Base-by-base conservation (phyloP, 352 stramenopile genomes). In the Thalassiosira mediterranea region DNA sequence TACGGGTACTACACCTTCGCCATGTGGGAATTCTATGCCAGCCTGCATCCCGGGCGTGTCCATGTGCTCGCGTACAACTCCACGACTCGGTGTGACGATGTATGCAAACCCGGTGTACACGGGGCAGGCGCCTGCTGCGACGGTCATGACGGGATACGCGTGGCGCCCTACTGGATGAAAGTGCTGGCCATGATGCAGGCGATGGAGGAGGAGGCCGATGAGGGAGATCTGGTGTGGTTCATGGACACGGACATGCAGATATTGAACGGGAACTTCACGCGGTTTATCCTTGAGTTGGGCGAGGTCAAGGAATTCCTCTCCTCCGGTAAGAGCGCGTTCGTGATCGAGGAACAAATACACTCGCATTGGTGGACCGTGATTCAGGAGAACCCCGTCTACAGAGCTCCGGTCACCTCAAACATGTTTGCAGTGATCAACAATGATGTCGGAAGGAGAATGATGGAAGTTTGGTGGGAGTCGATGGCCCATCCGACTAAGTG, bases 331-430 rank as follows among this genome's bases (percentile, higher is more conserved):
- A 34, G 23, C 47, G 34, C 34, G 47, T 28, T 54, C 1, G 47
- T 54, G 7, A 54, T 54, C 47, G 34, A 54, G 7, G 47, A 54
- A n/a, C n/a, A n/a, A n/a, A n/a, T n/a, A n/a, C n/a, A n/a, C n/a
- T n/a, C n/a, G n/a, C n/a, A n/a, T n/a, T n/a, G n/a, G n/a, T n/a
- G n/a, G n/a, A n/a, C n/a, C n/a, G n/a, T n/a, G n/a, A n/a, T n/a
- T n/a, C n/a, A n/a, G n/a, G n/a, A n/a, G n/a, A n/a, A n/a, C n/a
- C n/a, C n/a, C n/a, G n/a, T n/a, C n/a, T n/a, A n/a, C n/a, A n/a
- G n/a, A n/a, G n/a, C n/a, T n/a, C n/a, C n/a, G n/a, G n/a, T n/a
- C n/a, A n/a, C n/a, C n/a, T n/a, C n/a, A n/a, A n/a, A n/a, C n/a
- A n/a, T n/a, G n/a, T n/a, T n/a, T n/a, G n/a, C n/a, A n/a, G n/a